These are phyloP conservation scores for Aspergillus neotritici DNA, from an alignment of 2,329 filamentous ascomycete genomes.

Conservation along the genomic window DNA sequence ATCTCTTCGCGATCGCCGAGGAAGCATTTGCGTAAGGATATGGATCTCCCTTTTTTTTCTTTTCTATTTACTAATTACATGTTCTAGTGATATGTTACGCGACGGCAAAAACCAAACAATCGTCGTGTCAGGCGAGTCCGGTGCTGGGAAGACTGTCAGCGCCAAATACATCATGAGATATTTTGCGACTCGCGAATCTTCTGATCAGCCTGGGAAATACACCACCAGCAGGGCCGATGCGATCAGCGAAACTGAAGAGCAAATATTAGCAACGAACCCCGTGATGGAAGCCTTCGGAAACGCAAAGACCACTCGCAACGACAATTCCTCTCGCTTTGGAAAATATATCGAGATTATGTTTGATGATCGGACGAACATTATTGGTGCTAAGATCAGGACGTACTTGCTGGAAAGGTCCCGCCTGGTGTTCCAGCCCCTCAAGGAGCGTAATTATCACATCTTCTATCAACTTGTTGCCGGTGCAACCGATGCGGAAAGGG, in stretches of 20 bases:
- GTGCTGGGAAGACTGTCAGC: conserved; percentile 97
- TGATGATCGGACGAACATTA: conserved; percentile 89
- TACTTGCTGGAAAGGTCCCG: conserved; percentile 93
- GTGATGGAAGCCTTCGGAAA: conserved; percentile 99
- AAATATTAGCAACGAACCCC: conserved; percentile 95
- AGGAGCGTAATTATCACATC: conserved; percentile 98
- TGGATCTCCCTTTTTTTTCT: background rate
- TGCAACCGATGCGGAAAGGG: conserved; percentile 74
- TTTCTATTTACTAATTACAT: conserved; percentile 33
- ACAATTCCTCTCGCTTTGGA: conserved; percentile 97
- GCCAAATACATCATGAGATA: conserved; percentile 99
- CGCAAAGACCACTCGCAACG: conserved; percentile 98
- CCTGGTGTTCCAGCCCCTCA: conserved; percentile 92
- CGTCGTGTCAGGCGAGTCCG: conserved; percentile 97
- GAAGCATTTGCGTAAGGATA: conserved; percentile 84
- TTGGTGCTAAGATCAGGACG: conserved; percentile 93
- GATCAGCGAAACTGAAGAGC: conserved; percentile 98
- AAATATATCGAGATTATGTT: conserved; percentile 99
- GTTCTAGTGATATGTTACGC: conserved; percentile 81
- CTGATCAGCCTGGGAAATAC: conserved; percentile 75
- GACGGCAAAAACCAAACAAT: conserved; percentile 96
- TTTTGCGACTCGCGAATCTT: conserved; percentile 93
- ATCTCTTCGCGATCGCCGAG: conserved; percentile 97
- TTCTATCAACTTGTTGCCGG: conserved; percentile 97
- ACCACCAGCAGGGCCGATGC: conserved; percentile 67